A percentile compares a stretch with the other conserved stretches of the same genome.
phyloP scores from a whole-genome alignment of 148 eudicot species.

The Diospyros lotus region DNA sequence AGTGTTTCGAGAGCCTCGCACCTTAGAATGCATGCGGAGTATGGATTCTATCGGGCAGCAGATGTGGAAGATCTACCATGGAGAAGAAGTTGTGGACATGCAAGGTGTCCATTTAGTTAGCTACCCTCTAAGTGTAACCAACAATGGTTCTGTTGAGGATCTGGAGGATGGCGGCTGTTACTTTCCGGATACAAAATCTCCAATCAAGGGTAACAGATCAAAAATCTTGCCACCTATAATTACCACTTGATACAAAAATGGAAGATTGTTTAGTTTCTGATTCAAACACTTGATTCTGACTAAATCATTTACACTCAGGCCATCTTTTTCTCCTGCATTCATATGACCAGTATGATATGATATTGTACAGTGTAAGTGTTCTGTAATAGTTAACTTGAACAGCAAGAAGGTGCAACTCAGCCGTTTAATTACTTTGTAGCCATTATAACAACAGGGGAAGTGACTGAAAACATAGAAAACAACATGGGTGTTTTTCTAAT shows the following conservation, averaged over 20 bases:
- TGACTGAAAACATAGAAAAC: neutral
- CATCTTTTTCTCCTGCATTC: neutral
- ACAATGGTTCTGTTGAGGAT: slow-evolving; percentile 56
- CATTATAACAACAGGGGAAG: neutral
- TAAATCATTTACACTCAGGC: neutral
- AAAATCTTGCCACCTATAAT: slow-evolving; percentile 68
- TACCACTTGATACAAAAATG: slow-evolving; percentile 44
- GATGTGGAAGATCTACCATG: slow-evolving; percentile 66
- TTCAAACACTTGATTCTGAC: neutral
- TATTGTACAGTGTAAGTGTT: too few relatives aligned
- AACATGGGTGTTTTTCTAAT: too few relatives aligned
- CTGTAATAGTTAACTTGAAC: neutral
- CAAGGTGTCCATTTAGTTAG: slow-evolving; percentile 68
- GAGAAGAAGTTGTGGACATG: slow-evolving; percentile 76
- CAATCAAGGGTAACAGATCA: slow-evolving; percentile 66
- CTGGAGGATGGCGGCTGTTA: slow-evolving; percentile 22
- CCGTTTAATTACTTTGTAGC: neutral
- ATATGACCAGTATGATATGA: too few relatives aligned
- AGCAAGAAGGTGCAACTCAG: too few relatives aligned
- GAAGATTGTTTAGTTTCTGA: neutral
- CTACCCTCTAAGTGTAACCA: slow-evolving; percentile 60
- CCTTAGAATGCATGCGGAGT: slow-evolving; percentile 48
- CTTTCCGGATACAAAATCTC: slow-evolving; percentile 81
- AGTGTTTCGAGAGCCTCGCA: slow-evolving; percentile 47
- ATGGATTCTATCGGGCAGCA: slow-evolving; percentile 56